These are phyloP conservation scores for Blastobotrys illinoisensis DNA, from an alignment of 1,139 yeast genomes.

Conservation along the genomic window DNA sequence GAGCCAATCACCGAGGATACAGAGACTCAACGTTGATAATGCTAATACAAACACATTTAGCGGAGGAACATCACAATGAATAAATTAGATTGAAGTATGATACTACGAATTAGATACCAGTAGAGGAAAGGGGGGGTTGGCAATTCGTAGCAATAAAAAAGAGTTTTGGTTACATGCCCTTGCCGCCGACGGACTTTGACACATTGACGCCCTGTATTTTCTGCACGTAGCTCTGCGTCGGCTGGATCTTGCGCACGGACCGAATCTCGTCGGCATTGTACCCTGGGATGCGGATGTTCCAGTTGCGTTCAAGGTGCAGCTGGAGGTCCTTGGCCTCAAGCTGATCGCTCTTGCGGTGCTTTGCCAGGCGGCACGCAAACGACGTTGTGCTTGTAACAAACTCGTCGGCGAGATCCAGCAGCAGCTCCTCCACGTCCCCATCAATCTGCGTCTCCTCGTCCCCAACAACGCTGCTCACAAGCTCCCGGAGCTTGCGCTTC, in stretches of 20 bases:
- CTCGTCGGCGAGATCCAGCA: slow-evolving; percentile 92
- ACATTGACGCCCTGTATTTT: slow-evolving; percentile 60
- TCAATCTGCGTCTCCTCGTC: slow-evolving; percentile 66
- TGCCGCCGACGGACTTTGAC: slow-evolving; percentile 34
- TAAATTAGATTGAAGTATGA: too few species aligned
- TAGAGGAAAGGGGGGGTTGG: too few species aligned
- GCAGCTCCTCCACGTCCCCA: slow-evolving; percentile 90
- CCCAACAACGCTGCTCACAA: slow-evolving; percentile 79
- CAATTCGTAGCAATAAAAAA: neutral
- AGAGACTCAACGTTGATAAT: too few species aligned
- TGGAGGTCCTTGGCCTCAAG: slow-evolving; percentile 88
- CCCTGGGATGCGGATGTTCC: slow-evolving; percentile 95
- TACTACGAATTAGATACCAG: too few species aligned
- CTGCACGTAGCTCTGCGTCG: slow-evolving; percentile 65
- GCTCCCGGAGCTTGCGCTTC: slow-evolving; percentile 80
- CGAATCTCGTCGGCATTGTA: slow-evolving; percentile 87
- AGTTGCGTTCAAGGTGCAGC: slow-evolving; percentile 84
- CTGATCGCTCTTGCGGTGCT: slow-evolving; percentile 85
- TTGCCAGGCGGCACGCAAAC: slow-evolving; percentile 91
- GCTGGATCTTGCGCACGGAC: slow-evolving; percentile 74
- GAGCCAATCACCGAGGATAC: too few species aligned
- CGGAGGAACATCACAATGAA: too few species aligned
- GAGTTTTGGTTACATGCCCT: slow-evolving; percentile 1
- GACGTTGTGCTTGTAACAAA: slow-evolving; percentile 85
- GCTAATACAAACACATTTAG: too few species aligned